Base-by-base conservation (phyloP, 202 grass and related monocot species). In the Schoenoplectus triqueter region DNA sequence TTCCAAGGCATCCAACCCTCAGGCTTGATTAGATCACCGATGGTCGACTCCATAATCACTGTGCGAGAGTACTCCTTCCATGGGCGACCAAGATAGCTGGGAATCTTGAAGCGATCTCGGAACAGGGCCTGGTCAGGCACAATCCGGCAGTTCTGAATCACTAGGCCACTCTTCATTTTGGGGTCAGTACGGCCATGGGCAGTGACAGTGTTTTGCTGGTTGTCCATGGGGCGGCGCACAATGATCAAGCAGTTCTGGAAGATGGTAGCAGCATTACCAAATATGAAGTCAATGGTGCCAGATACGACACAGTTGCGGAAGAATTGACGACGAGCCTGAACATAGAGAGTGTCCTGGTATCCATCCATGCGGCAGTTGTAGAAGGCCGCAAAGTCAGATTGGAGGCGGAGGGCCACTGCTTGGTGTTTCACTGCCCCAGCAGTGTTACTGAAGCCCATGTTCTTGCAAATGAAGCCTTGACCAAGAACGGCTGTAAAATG, bases 271-370 rank as follows among this genome's bases (percentile, higher is more conserved):
- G 94, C 86, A 82, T 97, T 93, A 74, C 94, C 94, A 76, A 94
- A 90, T 82, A 97, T 94, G 90, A 91, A 94, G 87, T 97, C 94
- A 78, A 97, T 89, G 72, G 94, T 94, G 41, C 94, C 94, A 2
- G 94, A 94, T 86, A 97, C 46, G 77, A 92, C 92, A 86, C 92
- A 97, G 90, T 97, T 92, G 90, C 94, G 94, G 90, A 94, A 94
- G 89, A 97, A 97, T 73, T 94, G 92, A 0, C 94, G 87, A 6
- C 88, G 49, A 0, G 90, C 90, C 66, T 96, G 93, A 75, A 91
- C 87, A 81, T 96, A 96, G 40, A 96, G 87, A 82, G 94, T 97
- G 91, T 97, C 94, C 85, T 97, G 94, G 88, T 90, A 97, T 55
- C 82, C 94, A 70, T 97, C 94, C 80, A 97, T 90, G 40, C 94